Base-by-base conservation (phyloP, 495 filamentous ascomycete genomes). In the Elasticomyces elasticus region DNA sequence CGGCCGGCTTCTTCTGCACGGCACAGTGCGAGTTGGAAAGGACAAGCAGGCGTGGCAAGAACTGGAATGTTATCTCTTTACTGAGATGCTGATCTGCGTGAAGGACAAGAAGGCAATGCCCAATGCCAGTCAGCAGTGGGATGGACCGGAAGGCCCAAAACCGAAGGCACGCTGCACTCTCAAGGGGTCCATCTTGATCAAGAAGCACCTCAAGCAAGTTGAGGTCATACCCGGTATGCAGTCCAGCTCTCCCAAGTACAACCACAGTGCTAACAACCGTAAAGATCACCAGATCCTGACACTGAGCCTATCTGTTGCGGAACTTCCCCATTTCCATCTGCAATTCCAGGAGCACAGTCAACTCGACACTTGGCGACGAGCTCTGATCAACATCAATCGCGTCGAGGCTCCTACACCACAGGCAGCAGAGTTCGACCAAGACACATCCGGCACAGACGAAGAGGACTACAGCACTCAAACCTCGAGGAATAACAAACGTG, bases 11-110 rank as follows among this genome's bases (percentile, higher is more conserved):
- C 84, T 89, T 30, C 72, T 97, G 35, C 89, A 94, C 63, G 92
- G 89, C 41, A 90, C 86, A 15, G 83, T 97, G 58, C 82, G 85
- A 51, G 92, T 99, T 20, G 92, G 94, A 59, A 99, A 97, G 62
- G 92, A 99, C 67, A 88, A 89, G 58, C 79, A 92, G 60, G 90
- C 92, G 12, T 99, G 92, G 92, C 92, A 99, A 72, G 94, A 99
- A 65, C 70, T 99, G 49, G 89, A 97, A 67, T 99, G 94, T 67
- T 99, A 87, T 70, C 78, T 99, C 20, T 99, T 97, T 65, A 86
- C 84, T 2, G 92, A 97, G 69, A 99, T 99, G 92, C 89, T 99
- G 49, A 99, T 99, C 59, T 99, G 92, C 66, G 89, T 97, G 55
- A 99, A 96, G 70, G 92, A 97, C 65, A 96, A 95, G 77, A 94